Percentiles rank a stretch among this genome's conserved stretches.
Conservation (phyloP, 2,329 filamentous ascomycete species). For the Colletotrichum neosansevieriae region DNA sequence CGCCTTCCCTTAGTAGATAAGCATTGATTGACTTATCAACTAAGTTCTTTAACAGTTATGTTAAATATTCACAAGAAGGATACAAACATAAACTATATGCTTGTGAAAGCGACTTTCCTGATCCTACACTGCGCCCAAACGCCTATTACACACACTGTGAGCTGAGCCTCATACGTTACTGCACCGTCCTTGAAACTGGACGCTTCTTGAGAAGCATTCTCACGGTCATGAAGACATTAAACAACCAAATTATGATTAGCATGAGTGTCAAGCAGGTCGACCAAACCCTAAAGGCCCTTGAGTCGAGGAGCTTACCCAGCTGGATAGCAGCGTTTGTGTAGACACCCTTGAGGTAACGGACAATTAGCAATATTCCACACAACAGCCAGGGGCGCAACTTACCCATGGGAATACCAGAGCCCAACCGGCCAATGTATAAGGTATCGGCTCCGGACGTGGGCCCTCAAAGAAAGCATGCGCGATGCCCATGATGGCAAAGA, state of each 20-base stretch:
- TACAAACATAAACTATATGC: no score
- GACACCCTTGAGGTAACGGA: constrained; percentile 47
- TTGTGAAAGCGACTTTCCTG: no score
- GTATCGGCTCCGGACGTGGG: constrained; percentile 41
- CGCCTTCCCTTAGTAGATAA: no score
- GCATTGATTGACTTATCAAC: no score
- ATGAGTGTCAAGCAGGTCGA: constrained; percentile 51
- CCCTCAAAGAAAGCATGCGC: constrained; percentile 38
- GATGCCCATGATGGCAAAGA: constrained; percentile 53
- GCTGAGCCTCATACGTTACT: no score
- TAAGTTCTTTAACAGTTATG: no score
- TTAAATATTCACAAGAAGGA: no score
- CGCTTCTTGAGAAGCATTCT: constrained; percentile 8
- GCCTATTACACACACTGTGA: no score
- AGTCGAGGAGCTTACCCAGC: constrained; percentile 53
- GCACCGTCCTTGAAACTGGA: no score
- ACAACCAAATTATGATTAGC: constrained; percentile 49
- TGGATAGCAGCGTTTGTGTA: constrained; percentile 54
- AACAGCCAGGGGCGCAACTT: constrained; percentile 31
- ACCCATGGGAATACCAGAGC: constrained; percentile 55
- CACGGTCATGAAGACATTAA: neutral
- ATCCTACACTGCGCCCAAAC: no score
- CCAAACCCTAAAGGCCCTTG: constrained; percentile 52
- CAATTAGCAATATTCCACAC: neutral
- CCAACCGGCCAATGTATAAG: constrained; percentile 50